phyloP scores from a whole-genome alignment of 768 basidiomycete species.

The Mycena crocata region DNA sequence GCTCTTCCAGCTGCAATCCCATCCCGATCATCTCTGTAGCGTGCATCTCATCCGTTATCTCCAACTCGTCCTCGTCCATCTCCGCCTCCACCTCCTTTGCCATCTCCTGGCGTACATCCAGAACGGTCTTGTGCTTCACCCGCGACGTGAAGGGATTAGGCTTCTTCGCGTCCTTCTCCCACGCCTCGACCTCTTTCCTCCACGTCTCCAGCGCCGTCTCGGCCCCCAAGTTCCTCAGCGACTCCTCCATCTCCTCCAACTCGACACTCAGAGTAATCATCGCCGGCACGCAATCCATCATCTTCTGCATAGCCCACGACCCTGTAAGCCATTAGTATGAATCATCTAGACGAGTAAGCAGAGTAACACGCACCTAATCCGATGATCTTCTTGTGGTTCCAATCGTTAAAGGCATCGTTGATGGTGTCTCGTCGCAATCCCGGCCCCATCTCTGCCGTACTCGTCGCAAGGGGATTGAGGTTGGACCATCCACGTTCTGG shows the following conservation, averaged over 20 bases:
- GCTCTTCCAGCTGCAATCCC: constrained; percentile 33
- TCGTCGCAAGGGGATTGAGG: no score
- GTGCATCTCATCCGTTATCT: constrained; percentile 14
- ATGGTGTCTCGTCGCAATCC: no score
- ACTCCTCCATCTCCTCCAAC: constrained; percentile 13
- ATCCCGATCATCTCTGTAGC: constrained; percentile 25
- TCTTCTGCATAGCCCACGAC: not conserved
- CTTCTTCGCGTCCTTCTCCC: constrained; percentile 8
- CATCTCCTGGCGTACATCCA: constrained; percentile 33
- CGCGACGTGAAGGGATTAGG: constrained; percentile 24
- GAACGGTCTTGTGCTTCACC: constrained; percentile 11
- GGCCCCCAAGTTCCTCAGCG: not conserved
- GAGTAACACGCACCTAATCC: no score
- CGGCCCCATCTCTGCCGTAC: no score
- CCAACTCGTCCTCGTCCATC: constrained; percentile 9
- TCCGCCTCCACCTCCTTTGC: constrained; percentile 29
- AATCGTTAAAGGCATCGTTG: no score
- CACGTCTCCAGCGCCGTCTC: not conserved
- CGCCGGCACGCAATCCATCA: constrained; percentile 1
- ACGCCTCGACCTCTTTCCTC: not conserved
- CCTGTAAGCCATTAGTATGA: no score
- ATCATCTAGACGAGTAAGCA: no score
- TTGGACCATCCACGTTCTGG: no score
- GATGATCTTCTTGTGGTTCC: no score
- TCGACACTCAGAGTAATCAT: not conserved